Evolutionary conservation across 148 eudicot species (phyloP), one percentile per base, ranked within the genome.

Genomic region (Heliamphora exappendiculata): DNA sequence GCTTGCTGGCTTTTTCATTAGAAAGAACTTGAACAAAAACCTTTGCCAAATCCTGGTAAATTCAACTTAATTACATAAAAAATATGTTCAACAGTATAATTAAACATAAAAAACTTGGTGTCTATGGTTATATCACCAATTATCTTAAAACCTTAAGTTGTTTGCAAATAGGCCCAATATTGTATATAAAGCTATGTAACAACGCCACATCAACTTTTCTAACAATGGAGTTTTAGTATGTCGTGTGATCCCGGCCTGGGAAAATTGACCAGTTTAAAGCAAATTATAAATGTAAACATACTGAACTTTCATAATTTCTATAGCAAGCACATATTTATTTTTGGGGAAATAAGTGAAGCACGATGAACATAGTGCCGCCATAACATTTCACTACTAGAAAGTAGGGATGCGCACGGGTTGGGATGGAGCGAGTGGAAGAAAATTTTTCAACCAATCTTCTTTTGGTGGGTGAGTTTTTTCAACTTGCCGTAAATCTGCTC

Each of bases 11-110:
- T 55, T 88, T 93, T 28, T 88, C 94, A 67, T 95, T 92, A 12
- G 93, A 90, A 54, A 92, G 94, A 81, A 95, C 99, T 78, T 77
- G 77, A 55, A 95, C 22, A 62, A 92, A 95, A 57, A 96, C 97
- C 26, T 54, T 86, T 12, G 97, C 99, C 80, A 95, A 84, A 78
- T 95, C 97, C 99, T 94, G 87, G 65, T 49, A 70, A 74, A 31
- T 62, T 47, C 47, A 73, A 57, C 49, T n/a, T 24, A 24, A 73
- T 22, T 39, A 17, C 2, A 59, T 16, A 24, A 36, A 34, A 55
- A 36, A 4, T 36, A 28, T n/a, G 12, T 33, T 50, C 11, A 13
- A 0, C 57, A n/a, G 13, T 60, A 20, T 28, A 29, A 29, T 29
- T 26, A 60, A 50, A 50, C 54, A 5, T 14, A 50, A 50, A 14